Evolutionary conservation across 2,329 filamentous ascomycete genomes (phyloP), one percentile per base, ranked within the genome.

Genomic region (Hymenoscyphus fraxineus): DNA sequence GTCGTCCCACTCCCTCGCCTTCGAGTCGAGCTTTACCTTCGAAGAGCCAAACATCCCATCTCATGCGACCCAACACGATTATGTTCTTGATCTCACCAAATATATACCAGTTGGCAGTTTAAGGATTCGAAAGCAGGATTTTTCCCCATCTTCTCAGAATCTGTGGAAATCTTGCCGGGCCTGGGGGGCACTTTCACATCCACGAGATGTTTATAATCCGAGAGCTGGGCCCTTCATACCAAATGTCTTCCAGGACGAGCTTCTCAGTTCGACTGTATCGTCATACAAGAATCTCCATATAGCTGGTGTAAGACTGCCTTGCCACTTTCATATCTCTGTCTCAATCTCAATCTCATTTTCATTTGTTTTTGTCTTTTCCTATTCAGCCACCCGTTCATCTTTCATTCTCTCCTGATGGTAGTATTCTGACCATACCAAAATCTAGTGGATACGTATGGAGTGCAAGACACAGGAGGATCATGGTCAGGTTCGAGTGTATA

Each of bases 401-500:
- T 22, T 27, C 47, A 12, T 13, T 13, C 19, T 54, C 22, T 54
- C 47, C 3, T 22, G 47, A 5, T 10, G 22, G 10, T 54, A 22
- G 13, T 4, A 27, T 54, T 27, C 47, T 54, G 9, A 54, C 19
- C 22, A 9, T 31, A 1, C 7, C 22, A 54, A 27, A 4, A 12
- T 54, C 47, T 57, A 32, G 27, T 75, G 72, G 73, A 71, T 75
- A 57, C 67, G 73, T 16, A 67, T 74, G 66, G 70, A 74, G 41
- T 74, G 73, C 40, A 71, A 68, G 56, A 57, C 58, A 0, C 68
- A 65, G 5, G 65, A 70, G 54, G 3, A 65, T 16, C 61, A 10
- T 22, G 73, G 73, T 7, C 73, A 74, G 58, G 51, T 85, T 7
- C 81, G 88, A 27, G 78, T 91, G 0, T 87, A 88, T 70, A 69